Base-by-base conservation (phyloP, 2,329 filamentous ascomycete species). In the Hymenoscyphus occultus region DNA sequence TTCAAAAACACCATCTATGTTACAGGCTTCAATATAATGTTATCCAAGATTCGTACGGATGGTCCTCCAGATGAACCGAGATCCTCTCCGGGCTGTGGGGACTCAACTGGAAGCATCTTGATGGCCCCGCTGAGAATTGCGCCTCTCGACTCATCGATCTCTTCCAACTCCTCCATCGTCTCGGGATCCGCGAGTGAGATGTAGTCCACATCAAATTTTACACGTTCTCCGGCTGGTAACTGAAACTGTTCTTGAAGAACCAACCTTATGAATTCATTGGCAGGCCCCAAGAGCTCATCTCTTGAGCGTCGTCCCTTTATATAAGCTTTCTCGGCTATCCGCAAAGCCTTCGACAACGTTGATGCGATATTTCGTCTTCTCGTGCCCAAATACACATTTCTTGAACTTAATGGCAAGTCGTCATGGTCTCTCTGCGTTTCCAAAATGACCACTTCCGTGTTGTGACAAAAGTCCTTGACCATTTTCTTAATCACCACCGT, bases 71-170 rank as follows among this genome's bases (percentile, higher is more conserved):
- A 83, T 67, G 86, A 86, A 3, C 93, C 93, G 32, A 93, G 77
- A 69, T 93, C 88, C 76, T 98, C 93, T 0, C 84, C 90, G 5
- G 86, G 79, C 59, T 81, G 83, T 0, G 88, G 82, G 61, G 86
- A 83, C 74, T 96, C 91, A 1, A 97, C 80, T 0, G 93, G 90
- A 57, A 92, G 76, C 90, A 99, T 96, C 79, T 91, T 95, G 65
- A 99, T 81, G 0, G 95, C 95, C 3, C 92, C 93, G 75, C 94
- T 98, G 64, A 99, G 78, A 42, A 99, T 90, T 0, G 90, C 93
- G 1, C 94, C 94, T 68, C 81, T 86, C 0, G 79, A 78, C 0
- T 83, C 81, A 73, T 97, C 90, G 1, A 98, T 84, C 13, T 79
- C 76, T 0, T 90, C 83, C 1, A 97, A 73, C 78, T 98, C 94